A percentile compares a stretch with the other conserved stretches of the same genome.
Evolutionary conservation across 345 rosid species (phyloP).

Genomic region (Eucalyptus sp.): DNA sequence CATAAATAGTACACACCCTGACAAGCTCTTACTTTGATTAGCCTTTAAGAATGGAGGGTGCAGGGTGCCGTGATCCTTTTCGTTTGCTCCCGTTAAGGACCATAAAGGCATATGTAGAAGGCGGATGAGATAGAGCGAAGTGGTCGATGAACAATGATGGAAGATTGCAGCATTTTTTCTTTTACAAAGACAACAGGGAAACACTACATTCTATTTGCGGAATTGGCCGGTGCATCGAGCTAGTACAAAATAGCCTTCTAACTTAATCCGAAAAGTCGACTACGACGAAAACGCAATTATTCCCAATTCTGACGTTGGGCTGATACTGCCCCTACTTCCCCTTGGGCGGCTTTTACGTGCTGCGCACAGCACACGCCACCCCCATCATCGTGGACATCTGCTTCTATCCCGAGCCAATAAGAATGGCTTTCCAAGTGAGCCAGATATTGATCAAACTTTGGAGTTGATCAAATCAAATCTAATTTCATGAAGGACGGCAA

Average conservation of each 20-base stretch:
- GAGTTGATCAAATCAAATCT: neutral
- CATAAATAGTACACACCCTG: neutral
- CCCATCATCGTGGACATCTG: neutral
- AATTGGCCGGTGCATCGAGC: neutral
- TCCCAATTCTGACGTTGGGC: neutral
- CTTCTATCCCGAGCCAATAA: neutral
- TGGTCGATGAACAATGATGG: neutral
- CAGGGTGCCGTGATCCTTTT: neutral
- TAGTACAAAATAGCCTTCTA: neutral
- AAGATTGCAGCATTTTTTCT: neutral
- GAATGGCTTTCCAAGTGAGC: neutral
- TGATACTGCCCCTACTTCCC: too few relatives aligned
- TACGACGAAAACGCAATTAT: neutral
- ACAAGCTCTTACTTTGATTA: neutral
- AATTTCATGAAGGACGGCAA: neutral
- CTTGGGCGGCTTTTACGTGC: too few relatives aligned
- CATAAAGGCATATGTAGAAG: neutral
- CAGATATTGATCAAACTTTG: neutral
- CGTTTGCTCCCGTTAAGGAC: neutral
- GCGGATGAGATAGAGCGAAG: neutral
- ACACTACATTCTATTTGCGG: neutral
- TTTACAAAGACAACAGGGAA: neutral
- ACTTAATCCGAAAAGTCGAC: neutral
- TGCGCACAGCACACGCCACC: neutral
- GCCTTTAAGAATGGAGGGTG: neutral